Conservation (phyloP, 1,284 basidiomycete genomes). For the Ceratobasidium papillatum region DNA sequence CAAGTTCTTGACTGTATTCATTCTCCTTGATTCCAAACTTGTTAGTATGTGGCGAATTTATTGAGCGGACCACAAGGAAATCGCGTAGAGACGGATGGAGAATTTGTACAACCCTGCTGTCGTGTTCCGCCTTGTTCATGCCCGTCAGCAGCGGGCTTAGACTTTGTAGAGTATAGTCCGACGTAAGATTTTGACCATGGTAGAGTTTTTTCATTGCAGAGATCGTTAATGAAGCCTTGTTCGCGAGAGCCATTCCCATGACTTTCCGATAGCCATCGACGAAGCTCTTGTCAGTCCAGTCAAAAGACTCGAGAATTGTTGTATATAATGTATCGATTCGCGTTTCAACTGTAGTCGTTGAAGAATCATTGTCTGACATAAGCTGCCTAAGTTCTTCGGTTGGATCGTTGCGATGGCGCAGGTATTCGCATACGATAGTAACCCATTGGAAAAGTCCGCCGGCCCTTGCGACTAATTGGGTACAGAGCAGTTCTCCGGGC, state of each 20-base stretch:
- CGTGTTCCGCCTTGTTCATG: background rate
- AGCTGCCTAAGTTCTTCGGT: conserved; percentile 44
- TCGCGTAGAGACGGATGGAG: conserved; percentile 1
- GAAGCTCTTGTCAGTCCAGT: conserved; percentile 48
- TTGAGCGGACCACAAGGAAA: background rate
- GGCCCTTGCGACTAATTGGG: conserved; percentile 40
- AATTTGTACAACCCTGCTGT: background rate
- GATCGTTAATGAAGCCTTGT: conserved; percentile 7
- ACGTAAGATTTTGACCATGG: background rate
- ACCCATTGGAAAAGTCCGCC: conserved; percentile 49
- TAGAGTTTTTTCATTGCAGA: background rate
- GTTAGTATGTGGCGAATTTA: background rate
- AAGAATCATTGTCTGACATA: conserved; percentile 10
- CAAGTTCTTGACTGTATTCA: background rate
- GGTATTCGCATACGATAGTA: conserved; percentile 45
- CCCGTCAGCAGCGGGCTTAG: background rate
- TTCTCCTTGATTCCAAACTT: background rate
- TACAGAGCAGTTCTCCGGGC: conserved; percentile 38
- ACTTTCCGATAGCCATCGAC: conserved; percentile 45
- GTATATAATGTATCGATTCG: conserved; percentile 47
- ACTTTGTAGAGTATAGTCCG: background rate
- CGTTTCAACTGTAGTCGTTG: conserved; percentile 23
- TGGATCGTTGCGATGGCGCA: conserved; percentile 41
- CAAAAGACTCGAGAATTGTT: conserved; percentile 45
- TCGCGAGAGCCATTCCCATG: conserved; percentile 47